A percentile compares a stretch with the other conserved stretches of the same genome.
Evolutionary conservation across 192 early-diverging fungal species (phyloP).

Genomic region (Coemansia sp.): DNA sequence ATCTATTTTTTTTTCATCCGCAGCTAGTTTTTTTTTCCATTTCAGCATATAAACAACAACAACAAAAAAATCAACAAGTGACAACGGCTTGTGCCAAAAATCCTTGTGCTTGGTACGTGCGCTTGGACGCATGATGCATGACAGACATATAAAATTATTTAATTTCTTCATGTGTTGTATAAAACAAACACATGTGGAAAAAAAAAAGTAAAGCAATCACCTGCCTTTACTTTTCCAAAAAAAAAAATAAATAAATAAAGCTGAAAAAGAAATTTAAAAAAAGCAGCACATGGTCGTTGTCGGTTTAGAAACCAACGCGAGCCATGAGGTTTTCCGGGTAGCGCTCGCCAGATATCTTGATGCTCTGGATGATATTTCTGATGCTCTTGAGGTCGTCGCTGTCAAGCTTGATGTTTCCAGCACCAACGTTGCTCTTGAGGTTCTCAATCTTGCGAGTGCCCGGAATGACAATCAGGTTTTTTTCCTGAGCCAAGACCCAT

Average conservation of each 20-base stretch:
- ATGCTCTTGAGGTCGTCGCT: not conserved
- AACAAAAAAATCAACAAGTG: not conserved
- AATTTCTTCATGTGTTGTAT: too few species aligned
- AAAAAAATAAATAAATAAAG: not conserved
- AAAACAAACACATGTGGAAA: too few species aligned
- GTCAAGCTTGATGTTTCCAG: not conserved
- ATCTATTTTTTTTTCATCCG: not conserved
- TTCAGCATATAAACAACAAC: not conserved
- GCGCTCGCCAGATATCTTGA: conserved; percentile 3
- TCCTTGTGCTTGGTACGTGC: not conserved
- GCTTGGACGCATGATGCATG: too few species aligned
- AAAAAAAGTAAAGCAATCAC: too few species aligned
- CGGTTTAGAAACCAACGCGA: conserved; percentile 4
- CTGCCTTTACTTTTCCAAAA: conserved; percentile 1
- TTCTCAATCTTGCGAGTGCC: not conserved
- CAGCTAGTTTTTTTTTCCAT: not conserved
- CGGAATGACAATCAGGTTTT: not conserved
- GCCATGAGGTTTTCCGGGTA: not conserved
- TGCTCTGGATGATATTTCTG: conserved; percentile 5
- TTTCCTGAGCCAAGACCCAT: not conserved
- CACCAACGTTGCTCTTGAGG: not conserved
- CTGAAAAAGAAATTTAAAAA: not conserved
- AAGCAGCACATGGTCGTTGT: not conserved
- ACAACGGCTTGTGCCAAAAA: not conserved
- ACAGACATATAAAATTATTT: too few species aligned